These are phyloP conservation scores for Sporothrix schenckii DNA, from an alignment of 2,329 filamentous ascomycete genomes.

Conservation along the genomic window DNA sequence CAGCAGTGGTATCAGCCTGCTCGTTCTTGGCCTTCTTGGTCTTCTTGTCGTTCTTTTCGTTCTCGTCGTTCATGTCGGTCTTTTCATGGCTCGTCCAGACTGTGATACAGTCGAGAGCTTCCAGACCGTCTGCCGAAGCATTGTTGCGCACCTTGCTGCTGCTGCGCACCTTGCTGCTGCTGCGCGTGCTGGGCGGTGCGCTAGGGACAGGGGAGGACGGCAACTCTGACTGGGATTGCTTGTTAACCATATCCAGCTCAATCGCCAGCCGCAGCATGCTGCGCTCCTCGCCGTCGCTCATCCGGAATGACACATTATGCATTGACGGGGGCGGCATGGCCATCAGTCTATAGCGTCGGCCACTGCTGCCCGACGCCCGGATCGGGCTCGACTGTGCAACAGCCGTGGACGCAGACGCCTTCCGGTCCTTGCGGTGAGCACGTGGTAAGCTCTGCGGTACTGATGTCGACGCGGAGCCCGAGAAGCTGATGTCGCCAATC, in stretches of 20 bases:
- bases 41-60: background rate
- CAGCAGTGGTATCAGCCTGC: conserved; percentile 31
- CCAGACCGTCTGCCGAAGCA: background rate
- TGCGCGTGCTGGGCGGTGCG: conserved; percentile 39
- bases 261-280: conserved; percentile 54
- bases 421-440: conserved; percentile 2
- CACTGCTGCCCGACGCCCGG: background rate
- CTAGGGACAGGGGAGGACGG: conserved; percentile 22
- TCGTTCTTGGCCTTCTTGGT: conserved; percentile 20
- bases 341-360: conserved; percentile 28
- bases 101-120: conserved; percentile 42
- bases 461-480: background rate
- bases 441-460: conserved; percentile 26
- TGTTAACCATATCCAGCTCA: conserved; percentile 48
- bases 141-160: conserved; percentile 32
- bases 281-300: conserved; percentile 52
- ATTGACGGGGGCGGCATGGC: conserved; percentile 27
- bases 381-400: conserved; percentile 33
- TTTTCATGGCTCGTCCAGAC: conserved; percentile 37
- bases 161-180: conserved; percentile 31
- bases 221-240: conserved; percentile 36
- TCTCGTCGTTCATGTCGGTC: too few relatives aligned
- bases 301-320: conserved; percentile 44
- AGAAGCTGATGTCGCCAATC: background rate
- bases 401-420: background rate